These are phyloP conservation scores for Ulota crispa DNA, from an alignment of 225 moss, liverwort and hornwort species.

Conservation along the genomic window DNA sequence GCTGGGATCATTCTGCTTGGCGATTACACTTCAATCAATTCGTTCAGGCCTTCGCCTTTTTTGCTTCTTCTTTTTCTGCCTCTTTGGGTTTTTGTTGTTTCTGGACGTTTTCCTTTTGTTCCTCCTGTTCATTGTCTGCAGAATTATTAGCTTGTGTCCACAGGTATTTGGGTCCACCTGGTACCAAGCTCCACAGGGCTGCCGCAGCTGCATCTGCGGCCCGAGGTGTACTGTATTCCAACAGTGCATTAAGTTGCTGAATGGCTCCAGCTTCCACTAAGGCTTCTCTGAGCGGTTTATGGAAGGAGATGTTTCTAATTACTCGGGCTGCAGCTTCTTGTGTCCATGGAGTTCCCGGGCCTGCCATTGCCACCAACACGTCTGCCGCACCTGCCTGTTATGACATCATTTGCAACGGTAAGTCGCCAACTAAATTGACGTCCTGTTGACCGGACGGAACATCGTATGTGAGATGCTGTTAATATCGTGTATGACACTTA, in stretches of 20 bases:
- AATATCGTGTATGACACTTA: no score
- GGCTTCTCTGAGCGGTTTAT: slow-evolving; percentile 36
- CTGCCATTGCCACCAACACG: slow-evolving; percentile 52
- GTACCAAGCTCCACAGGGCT: slow-evolving; percentile 54
- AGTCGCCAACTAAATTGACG: not conserved
- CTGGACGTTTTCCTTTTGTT: not conserved
- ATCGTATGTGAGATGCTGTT: not conserved
- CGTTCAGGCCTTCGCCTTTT: not conserved
- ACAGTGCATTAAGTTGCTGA: slow-evolving; percentile 56
- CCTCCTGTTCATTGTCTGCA: slow-evolving; percentile 3
- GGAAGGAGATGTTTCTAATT: slow-evolving; percentile 52
- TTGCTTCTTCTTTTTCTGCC: slow-evolving; percentile 7
- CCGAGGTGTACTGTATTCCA: slow-evolving; percentile 57
- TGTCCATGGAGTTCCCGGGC: slow-evolving; percentile 60
- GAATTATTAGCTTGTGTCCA: not conserved
- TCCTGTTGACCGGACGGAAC: not conserved
- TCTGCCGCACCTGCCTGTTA: slow-evolving; percentile 48
- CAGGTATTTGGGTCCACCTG: slow-evolving; percentile 29
- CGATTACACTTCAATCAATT: not conserved
- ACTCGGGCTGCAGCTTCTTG: slow-evolving; percentile 63
- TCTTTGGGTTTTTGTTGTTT: not conserved
- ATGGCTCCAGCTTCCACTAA: slow-evolving; percentile 48
- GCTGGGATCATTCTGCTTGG: not conserved
- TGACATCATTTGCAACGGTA: not conserved
- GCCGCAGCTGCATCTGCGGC: slow-evolving; percentile 52